Percentiles rank a stretch among this genome's conserved stretches.
Conservation (phyloP, 2,329 filamentous ascomycete genomes). For the Fusarium vanettenii region DNA sequence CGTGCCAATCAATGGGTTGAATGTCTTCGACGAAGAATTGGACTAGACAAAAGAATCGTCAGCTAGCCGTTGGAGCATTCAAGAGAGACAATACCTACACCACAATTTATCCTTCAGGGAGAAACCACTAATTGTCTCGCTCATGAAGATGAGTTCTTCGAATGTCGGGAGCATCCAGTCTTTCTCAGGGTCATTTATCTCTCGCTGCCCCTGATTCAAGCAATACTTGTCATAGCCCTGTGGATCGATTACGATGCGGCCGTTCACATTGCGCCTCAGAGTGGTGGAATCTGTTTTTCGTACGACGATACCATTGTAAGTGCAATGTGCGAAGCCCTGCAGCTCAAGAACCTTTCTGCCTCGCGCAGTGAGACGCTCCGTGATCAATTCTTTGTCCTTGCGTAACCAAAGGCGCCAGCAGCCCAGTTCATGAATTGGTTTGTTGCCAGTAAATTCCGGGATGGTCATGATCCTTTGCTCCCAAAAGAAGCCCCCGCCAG, state of each 20-base stretch:
- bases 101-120: constrained; percentile 60
- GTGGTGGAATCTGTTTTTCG: no score
- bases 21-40: constrained; percentile 57
- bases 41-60: constrained; percentile 27
- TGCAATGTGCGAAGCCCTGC: constrained; percentile 55
- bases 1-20: constrained; percentile 57
- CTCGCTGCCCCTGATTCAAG: constrained; percentile 49
- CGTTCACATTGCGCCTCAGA: constrained; percentile 45
- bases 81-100: constrained; percentile 46
- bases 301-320: constrained; percentile 52
- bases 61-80: not conserved
- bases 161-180: not conserved
- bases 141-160: constrained; percentile 46
- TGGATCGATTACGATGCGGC: constrained; percentile 55
- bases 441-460: constrained; percentile 52
- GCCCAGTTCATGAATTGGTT: constrained; percentile 52
- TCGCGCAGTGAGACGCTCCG: constrained; percentile 45
- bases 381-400: constrained; percentile 44
- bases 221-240: constrained; percentile 57
- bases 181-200: constrained; percentile 39
- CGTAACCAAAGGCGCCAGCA: constrained; percentile 53
- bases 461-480: constrained; percentile 49
- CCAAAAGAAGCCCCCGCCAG: constrained; percentile 57
- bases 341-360: constrained; percentile 55
- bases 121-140: constrained; percentile 56